Conservation (phyloP, 2,329 filamentous ascomycete genomes). For the Scedosporium aurantiacum region DNA sequence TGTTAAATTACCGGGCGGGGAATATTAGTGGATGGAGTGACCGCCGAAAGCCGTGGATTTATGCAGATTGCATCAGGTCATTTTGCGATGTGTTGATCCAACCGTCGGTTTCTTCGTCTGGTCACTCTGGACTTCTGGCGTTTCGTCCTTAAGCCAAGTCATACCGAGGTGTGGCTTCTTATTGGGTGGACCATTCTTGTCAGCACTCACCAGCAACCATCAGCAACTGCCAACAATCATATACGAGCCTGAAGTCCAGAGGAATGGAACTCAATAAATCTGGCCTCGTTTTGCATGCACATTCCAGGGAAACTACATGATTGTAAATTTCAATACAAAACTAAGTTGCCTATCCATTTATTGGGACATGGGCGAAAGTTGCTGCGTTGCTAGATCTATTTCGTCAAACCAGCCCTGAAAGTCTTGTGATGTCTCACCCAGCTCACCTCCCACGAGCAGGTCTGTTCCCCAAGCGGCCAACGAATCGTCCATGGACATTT, state of each 20-base stretch:
- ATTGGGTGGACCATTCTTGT: neutral
- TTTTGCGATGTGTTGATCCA: too few relatives aligned
- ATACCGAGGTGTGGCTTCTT: neutral
- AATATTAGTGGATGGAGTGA: neutral
- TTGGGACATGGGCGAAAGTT: neutral
- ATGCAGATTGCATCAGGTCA: too few relatives aligned
- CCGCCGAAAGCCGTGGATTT: too few relatives aligned
- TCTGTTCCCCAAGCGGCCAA: neutral
- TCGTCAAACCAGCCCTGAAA: constrained; percentile 6
- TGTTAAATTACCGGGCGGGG: neutral
- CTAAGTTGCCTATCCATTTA: neutral
- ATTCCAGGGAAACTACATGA: neutral
- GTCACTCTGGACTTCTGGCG: too few relatives aligned
- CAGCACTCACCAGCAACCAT: too few relatives aligned
- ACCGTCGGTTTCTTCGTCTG: too few relatives aligned
- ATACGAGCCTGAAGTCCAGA: too few relatives aligned
- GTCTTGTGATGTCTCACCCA: neutral
- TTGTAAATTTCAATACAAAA: neutral
- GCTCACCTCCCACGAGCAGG: neutral
- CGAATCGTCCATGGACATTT: neutral
- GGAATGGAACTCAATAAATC: too few relatives aligned
- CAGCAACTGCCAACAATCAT: too few relatives aligned
- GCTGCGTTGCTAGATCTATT: neutral
- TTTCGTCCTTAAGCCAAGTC: too few relatives aligned
- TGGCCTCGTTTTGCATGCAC: too few relatives aligned